Percentiles rank a stretch among this genome's conserved stretches.
phyloP scores from a whole-genome alignment of 23 red algal species.

The Cyanidium caldarium region DNA sequence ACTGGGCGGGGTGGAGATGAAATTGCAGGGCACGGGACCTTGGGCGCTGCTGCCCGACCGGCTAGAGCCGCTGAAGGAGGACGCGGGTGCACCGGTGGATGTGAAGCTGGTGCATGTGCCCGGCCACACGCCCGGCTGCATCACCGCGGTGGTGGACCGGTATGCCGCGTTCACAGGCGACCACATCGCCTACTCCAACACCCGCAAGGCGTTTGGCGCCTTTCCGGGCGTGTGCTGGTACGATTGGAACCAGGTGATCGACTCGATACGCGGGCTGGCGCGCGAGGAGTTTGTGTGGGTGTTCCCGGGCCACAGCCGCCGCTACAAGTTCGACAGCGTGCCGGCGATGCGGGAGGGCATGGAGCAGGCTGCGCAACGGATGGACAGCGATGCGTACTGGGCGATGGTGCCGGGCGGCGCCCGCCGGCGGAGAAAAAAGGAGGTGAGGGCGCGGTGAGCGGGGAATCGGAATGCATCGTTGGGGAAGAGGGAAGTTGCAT shows the following conservation, averaged over 20 bases:
- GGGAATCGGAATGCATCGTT: no score
- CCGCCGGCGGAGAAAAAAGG: background rate
- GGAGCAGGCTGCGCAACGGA: background rate
- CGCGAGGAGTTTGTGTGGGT: constrained; percentile 10
- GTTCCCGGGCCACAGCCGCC: constrained; percentile 15
- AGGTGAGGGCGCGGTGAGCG: no score
- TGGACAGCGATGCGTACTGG: constrained; percentile 7
- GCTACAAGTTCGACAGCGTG: background rate
- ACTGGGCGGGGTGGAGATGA: background rate
- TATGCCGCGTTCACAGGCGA: constrained; percentile 14
- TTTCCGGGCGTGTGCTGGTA: constrained; percentile 23
- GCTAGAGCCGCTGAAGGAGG: background rate
- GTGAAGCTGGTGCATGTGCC: constrained; percentile 20
- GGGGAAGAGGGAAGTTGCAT: no score
- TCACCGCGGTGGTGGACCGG: background rate
- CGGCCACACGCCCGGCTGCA: constrained; percentile 11
- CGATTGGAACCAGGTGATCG: constrained; percentile 9
- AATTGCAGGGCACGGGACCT: constrained; percentile 2
- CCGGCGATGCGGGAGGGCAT: background rate
- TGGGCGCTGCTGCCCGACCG: background rate
- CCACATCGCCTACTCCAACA: constrained; percentile 12
- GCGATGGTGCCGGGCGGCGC: background rate
- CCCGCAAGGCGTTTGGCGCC: background rate
- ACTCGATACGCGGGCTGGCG: background rate
- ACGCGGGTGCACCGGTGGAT: background rate